These are phyloP conservation scores for Eremothecium coryli DNA, from an alignment of 1,139 yeast genomes.

Conservation along the genomic window DNA sequence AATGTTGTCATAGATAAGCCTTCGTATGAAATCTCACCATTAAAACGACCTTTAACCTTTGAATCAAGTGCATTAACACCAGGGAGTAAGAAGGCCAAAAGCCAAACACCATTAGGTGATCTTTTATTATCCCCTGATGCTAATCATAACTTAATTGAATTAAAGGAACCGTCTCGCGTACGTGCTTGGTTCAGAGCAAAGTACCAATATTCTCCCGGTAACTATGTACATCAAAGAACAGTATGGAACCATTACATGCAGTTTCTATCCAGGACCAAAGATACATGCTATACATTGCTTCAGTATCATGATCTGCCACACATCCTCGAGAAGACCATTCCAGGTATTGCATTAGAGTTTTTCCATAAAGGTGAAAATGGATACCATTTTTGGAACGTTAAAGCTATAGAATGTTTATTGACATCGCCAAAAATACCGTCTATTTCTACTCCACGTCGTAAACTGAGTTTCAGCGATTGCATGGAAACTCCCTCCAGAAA, in stretches of 20 bases:
- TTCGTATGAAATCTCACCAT: no score
- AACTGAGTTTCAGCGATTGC: no score
- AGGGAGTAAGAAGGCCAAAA: background rate
- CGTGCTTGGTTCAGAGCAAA: background rate
- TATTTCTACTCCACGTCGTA: no score
- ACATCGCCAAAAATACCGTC: no score
- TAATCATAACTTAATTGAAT: background rate
- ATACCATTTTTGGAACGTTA: background rate
- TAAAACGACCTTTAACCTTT: background rate
- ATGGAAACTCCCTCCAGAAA: no score
- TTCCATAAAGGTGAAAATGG: background rate
- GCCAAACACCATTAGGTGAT: background rate
- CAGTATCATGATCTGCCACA: constrained; percentile 1
- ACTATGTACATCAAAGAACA: background rate
- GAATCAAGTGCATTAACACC: no score
- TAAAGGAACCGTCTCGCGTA: constrained; percentile 1
- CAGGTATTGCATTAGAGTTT: background rate
- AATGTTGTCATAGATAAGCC: no score
- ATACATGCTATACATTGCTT: background rate
- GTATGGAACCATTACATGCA: constrained; percentile 1
- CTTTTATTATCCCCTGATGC: background rate
- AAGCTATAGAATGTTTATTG: background rate
- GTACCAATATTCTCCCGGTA: background rate
- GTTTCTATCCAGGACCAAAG: background rate
- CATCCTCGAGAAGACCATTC: background rate